These are phyloP conservation scores for Termitomyces titanicus DNA, from an alignment of 768 basidiomycete genomes.

Conservation along the genomic window DNA sequence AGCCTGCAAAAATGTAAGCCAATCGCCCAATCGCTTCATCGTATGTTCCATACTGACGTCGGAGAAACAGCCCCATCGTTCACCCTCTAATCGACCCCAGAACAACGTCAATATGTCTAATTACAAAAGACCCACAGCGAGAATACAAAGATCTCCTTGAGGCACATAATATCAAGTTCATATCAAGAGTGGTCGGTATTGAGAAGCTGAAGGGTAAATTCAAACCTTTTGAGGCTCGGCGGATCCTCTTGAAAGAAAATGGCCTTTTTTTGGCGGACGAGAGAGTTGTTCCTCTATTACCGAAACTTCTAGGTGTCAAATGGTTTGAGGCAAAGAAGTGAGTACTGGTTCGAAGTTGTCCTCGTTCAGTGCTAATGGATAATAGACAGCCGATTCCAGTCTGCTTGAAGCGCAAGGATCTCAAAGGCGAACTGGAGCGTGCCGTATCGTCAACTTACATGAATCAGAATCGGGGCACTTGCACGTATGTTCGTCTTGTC, in stretches of 20 bases:
- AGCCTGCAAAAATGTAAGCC: conserved; percentile 81
- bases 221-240: conserved; percentile 77
- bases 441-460: conserved; percentile 94
- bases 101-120: conserved; percentile 76
- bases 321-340: conserved; percentile 98
- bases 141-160: conserved; percentile 94
- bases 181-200: conserved; percentile 87
- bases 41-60: conserved; percentile 1
- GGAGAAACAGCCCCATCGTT: conserved; percentile 57
- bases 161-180: conserved; percentile 76
- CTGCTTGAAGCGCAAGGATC: conserved; percentile 80
- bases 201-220: conserved; percentile 94
- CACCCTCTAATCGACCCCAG: conserved; percentile 85
- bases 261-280: conserved; percentile 94
- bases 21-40: conserved; percentile 11
- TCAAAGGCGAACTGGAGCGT: conserved; percentile 89
- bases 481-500: conserved; percentile 62
- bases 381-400: conserved; percentile 93
- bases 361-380: conserved; percentile 6
- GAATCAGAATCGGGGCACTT: conserved; percentile 92
- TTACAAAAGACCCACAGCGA: conserved; percentile 94
- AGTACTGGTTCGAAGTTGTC: conserved; percentile 20
- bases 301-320: conserved; percentile 80
- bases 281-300: conserved; percentile 81
- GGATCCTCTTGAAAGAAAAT: conserved; percentile 83